A percentile compares a stretch with the other conserved stretches of the same genome.
These are phyloP conservation scores for Nakazawaea siamensis DNA, from an alignment of 805 yeast species.

Conservation along the genomic window DNA sequence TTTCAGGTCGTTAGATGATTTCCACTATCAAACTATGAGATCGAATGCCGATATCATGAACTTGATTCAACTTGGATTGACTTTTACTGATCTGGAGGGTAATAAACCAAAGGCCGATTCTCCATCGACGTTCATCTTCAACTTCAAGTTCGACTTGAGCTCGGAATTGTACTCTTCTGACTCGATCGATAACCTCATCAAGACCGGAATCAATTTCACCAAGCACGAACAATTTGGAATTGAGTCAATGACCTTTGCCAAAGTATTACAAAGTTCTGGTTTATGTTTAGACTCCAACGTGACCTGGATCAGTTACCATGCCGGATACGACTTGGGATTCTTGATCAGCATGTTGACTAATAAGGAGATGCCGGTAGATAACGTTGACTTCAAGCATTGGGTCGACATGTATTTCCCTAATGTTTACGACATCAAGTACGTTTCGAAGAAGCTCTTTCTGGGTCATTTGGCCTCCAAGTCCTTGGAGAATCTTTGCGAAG, in stretches of 20 bases:
- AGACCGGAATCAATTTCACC: constrained; percentile 76
- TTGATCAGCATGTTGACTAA: constrained; percentile 70
- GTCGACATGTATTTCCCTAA: constrained; percentile 69
- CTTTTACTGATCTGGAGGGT: constrained; percentile 63
- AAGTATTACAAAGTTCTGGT: constrained; percentile 79
- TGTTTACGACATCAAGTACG: constrained; percentile 70
- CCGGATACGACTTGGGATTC: constrained; percentile 93
- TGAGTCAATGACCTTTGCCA: constrained; percentile 73
- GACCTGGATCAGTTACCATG: constrained; percentile 88
- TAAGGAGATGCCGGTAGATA: constrained; percentile 70
- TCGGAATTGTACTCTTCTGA: constrained; percentile 84
- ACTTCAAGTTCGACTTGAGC: constrained; percentile 71
- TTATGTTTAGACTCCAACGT: constrained; percentile 61
- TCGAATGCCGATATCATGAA: constrained; percentile 82
- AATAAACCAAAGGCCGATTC: constrained; percentile 53
- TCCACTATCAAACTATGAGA: constrained; percentile 92
- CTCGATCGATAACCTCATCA: constrained; percentile 68
- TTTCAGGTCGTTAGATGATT: constrained; percentile 82
- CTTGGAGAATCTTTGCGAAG: constrained; percentile 62
- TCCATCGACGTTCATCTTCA: constrained; percentile 92
- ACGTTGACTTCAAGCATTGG: constrained; percentile 69
- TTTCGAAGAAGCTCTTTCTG: constrained; percentile 21
- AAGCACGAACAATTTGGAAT: constrained; percentile 73
- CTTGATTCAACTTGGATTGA: constrained; percentile 79
- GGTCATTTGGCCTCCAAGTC: constrained; percentile 21